Base-by-base conservation (phyloP, 352 stramenopile genomes). In the Phytophthora tentaculata region DNA sequence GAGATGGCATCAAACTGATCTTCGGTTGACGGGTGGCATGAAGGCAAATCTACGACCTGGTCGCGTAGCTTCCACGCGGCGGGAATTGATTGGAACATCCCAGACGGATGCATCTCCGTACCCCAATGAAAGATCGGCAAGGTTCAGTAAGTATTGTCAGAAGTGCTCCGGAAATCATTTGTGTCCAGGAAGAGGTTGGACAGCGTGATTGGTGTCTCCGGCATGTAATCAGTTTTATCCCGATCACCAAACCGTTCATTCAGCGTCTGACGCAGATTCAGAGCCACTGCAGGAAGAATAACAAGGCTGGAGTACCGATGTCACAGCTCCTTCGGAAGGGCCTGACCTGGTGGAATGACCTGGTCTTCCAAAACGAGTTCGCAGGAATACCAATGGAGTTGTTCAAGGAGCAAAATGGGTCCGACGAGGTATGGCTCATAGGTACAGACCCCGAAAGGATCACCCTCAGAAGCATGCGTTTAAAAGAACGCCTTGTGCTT, bases 161-260 rank as follows among this genome's bases (percentile, higher is more conserved):
- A 39, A 14, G 10, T 9, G 10, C 5, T 14, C 5, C 5, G 5
- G 32, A 39, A 39, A 14, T 14, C 5, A 14, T 20, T 28, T 17
- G 12, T 50, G 6, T 19, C 16, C 3, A 7, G 13, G n/a, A 45
- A 66, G 5, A 16, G 35, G 14, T 5, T 66, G 19, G 49, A 45
- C 19, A n/a, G 26, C 10, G 3, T 59, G 48, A n/a, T 59, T 0
- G 58, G 48, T 0, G 58, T 59, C 3, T 66, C 0, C 3, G 58
- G 12, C 58, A 59, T 19, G 20, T 66, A 2, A 66, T 66, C 48
- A 59, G 35, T 1, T 66, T 66, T 37, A 59, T 59, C 58, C 35
- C 49, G 5, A 39, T 59, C 9, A 59, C 49, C 0, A 66, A 59
- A 26, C 58, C 58, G 23, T 66, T 66, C 37, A 59, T 66, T 2